Base-by-base conservation (phyloP, 2,329 filamentous ascomycete genomes). In the Ampelomyces quisqualis region DNA sequence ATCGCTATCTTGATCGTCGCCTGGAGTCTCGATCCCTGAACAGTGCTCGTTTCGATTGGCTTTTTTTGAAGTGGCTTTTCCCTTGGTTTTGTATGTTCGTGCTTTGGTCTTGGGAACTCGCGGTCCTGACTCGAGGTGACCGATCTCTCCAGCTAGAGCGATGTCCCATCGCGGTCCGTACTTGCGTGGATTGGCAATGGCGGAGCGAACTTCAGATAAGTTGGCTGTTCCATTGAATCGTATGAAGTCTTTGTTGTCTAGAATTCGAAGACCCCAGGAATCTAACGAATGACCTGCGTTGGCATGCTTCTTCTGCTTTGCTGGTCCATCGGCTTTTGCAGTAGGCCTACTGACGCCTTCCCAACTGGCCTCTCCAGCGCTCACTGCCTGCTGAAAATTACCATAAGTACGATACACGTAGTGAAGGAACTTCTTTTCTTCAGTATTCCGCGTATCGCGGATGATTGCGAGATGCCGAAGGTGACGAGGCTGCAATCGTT, bases 391-490 rank as follows among this genome's bases (percentile, higher is more conserved):
- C 13, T 74, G 63, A 38, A 81, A 82, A 38, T 78, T 75, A 1
- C 57, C 60, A 27, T 72, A 69, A 0, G 78, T 76, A 36, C 79
- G 78, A 48, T 82, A 80, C 7, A 77, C 59, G 58, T 78, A 83
- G 44, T 77, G 74, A 27, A 67, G 43, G 18, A 56, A 63, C 22
- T 61, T 66, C 42, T 61, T 66, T 13, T 75, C 76, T 9, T 70
- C 65, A 10, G 69, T 69, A 10, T 77, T 68, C 2, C 70, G 68
- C 5, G 73, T 76, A 39, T 82, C 79, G 45, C 78, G 69, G 22
- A 83, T 71, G 20, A 84, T 67, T 8, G 76, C 72, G 11, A 81
- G 62, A 53, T 82, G 78, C 13, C 76, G 73, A 15, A 83, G 67
- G 57, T 81, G 74, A 3, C 68, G 62, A 17, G 80, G 80, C 51